Percentiles rank a stretch among this genome's conserved stretches.
phyloP scores from a whole-genome alignment of 352 stramenopile species.

The Phytophthora sansomeana region DNA sequence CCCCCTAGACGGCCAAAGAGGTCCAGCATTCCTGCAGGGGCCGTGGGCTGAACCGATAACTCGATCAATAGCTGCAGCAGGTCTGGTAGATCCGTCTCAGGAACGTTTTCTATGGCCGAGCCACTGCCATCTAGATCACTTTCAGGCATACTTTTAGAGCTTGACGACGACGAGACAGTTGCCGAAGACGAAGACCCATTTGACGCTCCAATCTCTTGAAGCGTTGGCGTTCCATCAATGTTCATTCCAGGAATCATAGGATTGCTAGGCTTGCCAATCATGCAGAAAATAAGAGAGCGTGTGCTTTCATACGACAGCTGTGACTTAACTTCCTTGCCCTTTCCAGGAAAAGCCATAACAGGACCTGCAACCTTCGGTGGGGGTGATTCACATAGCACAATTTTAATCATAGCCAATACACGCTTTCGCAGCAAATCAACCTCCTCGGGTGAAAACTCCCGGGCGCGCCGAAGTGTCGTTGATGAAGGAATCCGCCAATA shows the following conservation, averaged over 20 bases:
- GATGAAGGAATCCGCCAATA: constrained; percentile 67
- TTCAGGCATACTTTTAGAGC: constrained; percentile 66
- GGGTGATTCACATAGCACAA: constrained; percentile 81
- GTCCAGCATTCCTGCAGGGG: constrained; percentile 73
- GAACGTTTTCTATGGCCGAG: constrained; percentile 78
- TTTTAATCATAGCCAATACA: constrained; percentile 80
- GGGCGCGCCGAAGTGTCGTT: constrained; percentile 60
- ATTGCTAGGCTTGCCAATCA: constrained; percentile 87
- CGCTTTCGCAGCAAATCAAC: constrained; percentile 69
- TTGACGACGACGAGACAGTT: constrained; percentile 43
- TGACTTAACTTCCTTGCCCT: constrained; percentile 72
- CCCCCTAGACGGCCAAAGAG: constrained; percentile 80
- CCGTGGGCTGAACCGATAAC: constrained; percentile 74
- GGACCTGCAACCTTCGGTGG: constrained; percentile 55
- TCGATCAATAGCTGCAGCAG: constrained; percentile 83
- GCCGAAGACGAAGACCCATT: constrained; percentile 49
- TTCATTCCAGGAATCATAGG: constrained; percentile 71
- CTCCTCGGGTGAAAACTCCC: constrained; percentile 60
- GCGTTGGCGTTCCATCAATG: constrained; percentile 61
- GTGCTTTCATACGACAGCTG: constrained; percentile 87
- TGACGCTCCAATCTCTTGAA: constrained; percentile 55
- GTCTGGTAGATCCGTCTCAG: constrained; percentile 76
- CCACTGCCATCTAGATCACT: constrained; percentile 70
- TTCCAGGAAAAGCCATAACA: constrained; percentile 60
- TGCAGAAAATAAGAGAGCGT: constrained; percentile 85